phyloP scores from a whole-genome alignment of 2,329 filamentous ascomycete genomes.

The Aspergillus neoniger region DNA sequence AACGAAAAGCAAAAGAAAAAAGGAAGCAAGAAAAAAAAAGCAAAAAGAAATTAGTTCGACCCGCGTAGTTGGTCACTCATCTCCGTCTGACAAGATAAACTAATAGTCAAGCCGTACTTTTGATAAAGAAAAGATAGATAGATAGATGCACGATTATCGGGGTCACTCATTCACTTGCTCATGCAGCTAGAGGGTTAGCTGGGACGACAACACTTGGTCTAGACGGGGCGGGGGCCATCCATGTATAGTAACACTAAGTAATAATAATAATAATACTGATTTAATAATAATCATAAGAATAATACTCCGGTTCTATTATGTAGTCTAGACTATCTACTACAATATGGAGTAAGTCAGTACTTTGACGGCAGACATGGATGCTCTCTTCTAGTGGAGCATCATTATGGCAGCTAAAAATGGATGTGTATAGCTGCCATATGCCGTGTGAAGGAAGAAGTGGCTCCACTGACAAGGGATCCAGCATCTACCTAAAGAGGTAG shows the following conservation, averaged over 20 bases:
- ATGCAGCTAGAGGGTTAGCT: not conserved
- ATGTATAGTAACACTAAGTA: not conserved
- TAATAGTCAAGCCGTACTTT: not conserved
- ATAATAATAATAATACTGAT: too few relatives aligned
- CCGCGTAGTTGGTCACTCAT: not conserved
- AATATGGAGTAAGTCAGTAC: too few relatives aligned
- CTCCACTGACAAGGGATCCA: not conserved
- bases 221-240: not conserved
- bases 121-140: not conserved
- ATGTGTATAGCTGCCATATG: not conserved
- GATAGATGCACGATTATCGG: conserved; percentile 6
- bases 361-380: not conserved
- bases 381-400: not conserved
- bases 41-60: too few relatives aligned
- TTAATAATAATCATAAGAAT: too few relatives aligned
- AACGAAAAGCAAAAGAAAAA: not conserved
- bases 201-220: not conserved
- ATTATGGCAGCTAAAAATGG: not conserved
- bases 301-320: not conserved
- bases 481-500: not conserved
- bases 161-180: not conserved
- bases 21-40: not conserved
- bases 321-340: too few relatives aligned
- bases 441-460: not conserved
- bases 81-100: not conserved